Evolutionary conservation across 441 rosid species (phyloP).

Genomic region (Omphalea diandra): DNA sequence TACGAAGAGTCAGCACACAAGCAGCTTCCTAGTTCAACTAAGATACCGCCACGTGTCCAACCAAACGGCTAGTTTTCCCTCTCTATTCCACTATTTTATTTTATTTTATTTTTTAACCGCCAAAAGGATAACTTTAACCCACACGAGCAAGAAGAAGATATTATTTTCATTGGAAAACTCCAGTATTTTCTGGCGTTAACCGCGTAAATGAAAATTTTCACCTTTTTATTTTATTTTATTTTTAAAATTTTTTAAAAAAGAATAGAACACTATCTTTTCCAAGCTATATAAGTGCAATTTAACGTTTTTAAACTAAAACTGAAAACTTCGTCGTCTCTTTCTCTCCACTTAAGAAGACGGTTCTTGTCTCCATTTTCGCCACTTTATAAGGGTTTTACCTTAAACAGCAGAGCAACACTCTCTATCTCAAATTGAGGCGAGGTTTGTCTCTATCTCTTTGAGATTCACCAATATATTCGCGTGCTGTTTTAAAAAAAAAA

Average conservation of each 20-base stretch:
- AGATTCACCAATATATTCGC: neutral
- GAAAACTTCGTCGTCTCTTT: too few species aligned
- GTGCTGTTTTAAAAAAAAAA: neutral
- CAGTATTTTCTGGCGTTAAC: constrained; percentile 27
- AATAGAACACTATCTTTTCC: neutral
- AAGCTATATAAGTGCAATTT: constrained; percentile 14
- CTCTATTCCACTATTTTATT: neutral
- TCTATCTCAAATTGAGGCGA: constrained; percentile 22
- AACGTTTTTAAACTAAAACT: constrained; percentile 8
- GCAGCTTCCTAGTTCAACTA: constrained; percentile 26
- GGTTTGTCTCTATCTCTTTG: neutral
- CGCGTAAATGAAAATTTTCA: constrained; percentile 11
- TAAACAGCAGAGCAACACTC: constrained; percentile 11
- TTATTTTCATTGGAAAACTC: constrained; percentile 22
- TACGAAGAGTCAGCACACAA: constrained; percentile 8
- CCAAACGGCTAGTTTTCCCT: constrained; percentile 57
- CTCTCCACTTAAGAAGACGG: constrained; percentile 10
- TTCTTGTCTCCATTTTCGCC: constrained; percentile 28
- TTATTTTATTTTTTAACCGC: constrained; percentile 43
- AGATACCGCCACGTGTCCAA: constrained; percentile 34
- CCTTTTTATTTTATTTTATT: neutral
- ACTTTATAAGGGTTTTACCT: neutral
- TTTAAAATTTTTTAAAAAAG: neutral
- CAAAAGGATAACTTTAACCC: constrained; percentile 23
- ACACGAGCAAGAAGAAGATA: neutral